Percentiles rank a stretch among this genome's conserved stretches.
Conservation (phyloP, 2,329 filamentous ascomycete genomes). For the Sphaerulina vaccinii region DNA sequence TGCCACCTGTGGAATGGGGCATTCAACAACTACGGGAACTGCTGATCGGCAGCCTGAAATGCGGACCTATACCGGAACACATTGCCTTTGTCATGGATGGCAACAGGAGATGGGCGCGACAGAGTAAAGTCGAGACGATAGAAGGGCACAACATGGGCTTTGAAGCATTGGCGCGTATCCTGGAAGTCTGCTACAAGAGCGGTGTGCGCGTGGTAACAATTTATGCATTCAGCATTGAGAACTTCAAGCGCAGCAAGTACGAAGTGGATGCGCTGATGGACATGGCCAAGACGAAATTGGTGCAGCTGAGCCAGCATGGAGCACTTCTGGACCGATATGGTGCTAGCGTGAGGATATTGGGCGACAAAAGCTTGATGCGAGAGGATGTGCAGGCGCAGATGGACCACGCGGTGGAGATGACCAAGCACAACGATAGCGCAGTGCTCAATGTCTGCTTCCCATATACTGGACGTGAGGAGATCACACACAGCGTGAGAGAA, state of each 20-base stretch:
- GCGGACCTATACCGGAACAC: constrained; percentile 90
- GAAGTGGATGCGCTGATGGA: constrained; percentile 98
- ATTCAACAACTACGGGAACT: constrained; percentile 75
- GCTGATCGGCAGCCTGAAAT: constrained; percentile 81
- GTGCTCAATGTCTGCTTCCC: constrained; percentile 95
- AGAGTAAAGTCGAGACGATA: constrained; percentile 89
- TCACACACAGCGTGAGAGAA: constrained; percentile 81
- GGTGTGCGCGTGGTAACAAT: constrained; percentile 96
- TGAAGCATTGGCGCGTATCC: constrained; percentile 88
- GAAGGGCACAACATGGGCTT: constrained; percentile 96
- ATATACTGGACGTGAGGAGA: constrained; percentile 94
- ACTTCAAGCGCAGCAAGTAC: constrained; percentile 95
- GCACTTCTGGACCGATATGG: constrained; percentile 91
- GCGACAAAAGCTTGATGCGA: constrained; percentile 78
- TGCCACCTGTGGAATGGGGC: constrained; percentile 89
- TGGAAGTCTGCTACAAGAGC: constrained; percentile 97
- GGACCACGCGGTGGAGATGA: constrained; percentile 81
- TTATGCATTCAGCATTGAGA: constrained; percentile 98
- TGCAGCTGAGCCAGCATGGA: constrained; percentile 88
- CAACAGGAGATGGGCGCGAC: constrained; percentile 87
- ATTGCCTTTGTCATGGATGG: constrained; percentile 99
- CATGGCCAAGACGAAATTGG: constrained; percentile 91
- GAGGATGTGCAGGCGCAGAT: constrained; percentile 86
- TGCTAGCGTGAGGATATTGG: constrained; percentile 79
- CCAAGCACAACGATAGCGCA: constrained; percentile 74